Evolutionary conservation across 129 eudicot genomes (phyloP), one percentile per base, ranked within the genome.

Genomic region (Lonicera japonica): DNA sequence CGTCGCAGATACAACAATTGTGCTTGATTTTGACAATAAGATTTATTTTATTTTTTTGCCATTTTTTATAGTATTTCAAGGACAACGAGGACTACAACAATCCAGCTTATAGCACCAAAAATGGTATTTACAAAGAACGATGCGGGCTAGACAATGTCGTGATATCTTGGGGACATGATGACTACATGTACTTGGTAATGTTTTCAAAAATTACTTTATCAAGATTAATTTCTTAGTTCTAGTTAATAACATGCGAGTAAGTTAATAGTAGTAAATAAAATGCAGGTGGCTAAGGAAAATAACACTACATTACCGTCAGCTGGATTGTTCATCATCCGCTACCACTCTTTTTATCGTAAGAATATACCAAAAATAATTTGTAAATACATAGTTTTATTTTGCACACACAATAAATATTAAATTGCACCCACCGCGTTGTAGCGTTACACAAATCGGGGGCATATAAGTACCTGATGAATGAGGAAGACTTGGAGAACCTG

Each of bases 91-190:
- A 92, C 62, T 53, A 38, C 23, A 60, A 82, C 20, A 84, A 82
- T 51, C 79, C 91, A 4, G 54, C 53, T 51, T 92, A 87, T 77
- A 85, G 75, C 53, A 80, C 88, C 18, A 84, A 84, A 70, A 70
- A 70, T 52, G 98, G 98, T 5, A 60, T 92, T 48, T 92, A 92
- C 67, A 4, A 69, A 1, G 80, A 87, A 77, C 90, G 96, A 47
- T 87, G 95, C 72, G 98, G 98, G 19, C 81, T 92, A 0, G 82
- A 87, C 11, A 92, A 92, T 77, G 96, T 92, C 17, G 61, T 71
- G 64, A 76, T 92, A 60, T 87, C 98, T 57, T 92, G 95, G 95
- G 98, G 98, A 11, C 98, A 92, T 68, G 98, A 91, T 66, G 95
- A 91, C 47, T 91, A 90, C 73, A 87, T 91, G 97, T 91, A 84